These are phyloP conservation scores for Fusarium abutilonis DNA, from an alignment of 2,329 filamentous ascomycete species.

Conservation along the genomic window DNA sequence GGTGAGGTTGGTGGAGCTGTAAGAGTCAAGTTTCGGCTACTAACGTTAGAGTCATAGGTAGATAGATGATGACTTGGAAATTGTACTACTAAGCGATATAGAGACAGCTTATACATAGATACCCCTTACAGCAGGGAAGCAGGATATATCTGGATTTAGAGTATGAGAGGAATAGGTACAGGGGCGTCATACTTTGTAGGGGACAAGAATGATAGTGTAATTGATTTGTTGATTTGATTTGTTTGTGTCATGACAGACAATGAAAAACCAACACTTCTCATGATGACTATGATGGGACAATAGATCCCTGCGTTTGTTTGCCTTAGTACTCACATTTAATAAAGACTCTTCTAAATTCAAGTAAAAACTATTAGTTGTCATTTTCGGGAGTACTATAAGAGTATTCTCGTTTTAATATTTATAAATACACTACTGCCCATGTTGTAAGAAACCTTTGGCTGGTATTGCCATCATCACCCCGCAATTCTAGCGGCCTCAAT, in stretches of 20 bases:
- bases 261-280: slow-evolving; percentile 11
- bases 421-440: too few relatives aligned
- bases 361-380: too few relatives aligned
- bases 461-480: slow-evolving; percentile 12
- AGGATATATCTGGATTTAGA: neutral
- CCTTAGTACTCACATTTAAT: too few relatives aligned
- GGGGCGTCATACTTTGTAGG: too few relatives aligned
- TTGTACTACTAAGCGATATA: neutral
- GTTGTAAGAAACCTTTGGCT: too few relatives aligned
- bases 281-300: slow-evolving; percentile 2
- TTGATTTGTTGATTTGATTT: too few relatives aligned
- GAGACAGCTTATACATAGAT: neutral
- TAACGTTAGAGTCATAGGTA: neutral
- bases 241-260: slow-evolving; percentile 10
- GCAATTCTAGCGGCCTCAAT: slow-evolving; percentile 12
- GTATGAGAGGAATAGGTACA: neutral
- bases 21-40: slow-evolving; percentile 3
- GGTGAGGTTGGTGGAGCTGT: slow-evolving; percentile 30
- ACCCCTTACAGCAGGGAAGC: neutral
- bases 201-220: neutral
- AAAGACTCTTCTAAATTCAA: too few relatives aligned
- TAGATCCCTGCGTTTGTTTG: too few relatives aligned
- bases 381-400: too few relatives aligned
- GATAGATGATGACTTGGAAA: neutral
- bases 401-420: too few relatives aligned